These are phyloP conservation scores for Dendrostoma leiphaemia DNA, from an alignment of 2,329 filamentous ascomycete genomes.

Conservation along the genomic window DNA sequence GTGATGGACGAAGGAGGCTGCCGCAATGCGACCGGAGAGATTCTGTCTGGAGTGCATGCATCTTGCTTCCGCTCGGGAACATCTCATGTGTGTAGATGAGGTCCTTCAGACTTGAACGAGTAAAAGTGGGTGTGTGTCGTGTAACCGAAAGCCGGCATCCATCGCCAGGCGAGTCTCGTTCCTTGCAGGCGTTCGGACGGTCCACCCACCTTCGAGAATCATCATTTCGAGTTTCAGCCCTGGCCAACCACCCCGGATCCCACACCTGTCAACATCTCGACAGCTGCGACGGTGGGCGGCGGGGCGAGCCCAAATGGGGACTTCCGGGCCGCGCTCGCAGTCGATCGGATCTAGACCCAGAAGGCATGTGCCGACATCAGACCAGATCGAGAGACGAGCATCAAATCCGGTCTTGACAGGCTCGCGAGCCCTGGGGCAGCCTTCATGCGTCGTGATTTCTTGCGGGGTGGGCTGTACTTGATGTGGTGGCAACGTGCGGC, in stretches of 20 bases:
- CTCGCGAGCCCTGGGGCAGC: no score
- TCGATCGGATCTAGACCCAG: not conserved
- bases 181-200: not conserved
- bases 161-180: not conserved
- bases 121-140: not conserved
- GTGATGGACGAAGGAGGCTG: not conserved
- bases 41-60: not conserved
- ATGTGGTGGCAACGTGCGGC: no score
- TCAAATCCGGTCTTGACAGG: not conserved
- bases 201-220: not conserved
- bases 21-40: not conserved
- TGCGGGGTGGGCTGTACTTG: no score
- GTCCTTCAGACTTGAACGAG: not conserved
- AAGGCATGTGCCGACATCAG: not conserved
- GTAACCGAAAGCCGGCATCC: not conserved
- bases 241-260: not conserved
- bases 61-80: not conserved
- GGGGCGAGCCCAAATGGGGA: not conserved
- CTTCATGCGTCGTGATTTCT: no score
- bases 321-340: constrained; percentile 2
- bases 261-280: constrained; percentile 1
- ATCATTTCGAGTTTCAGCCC: constrained; percentile 1
- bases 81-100: not conserved
- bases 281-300: not conserved
- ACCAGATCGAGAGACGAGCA: not conserved